These are phyloP conservation scores for Debaryomyces coudertii DNA, from an alignment of 1,139 yeast species.

Conservation along the genomic window DNA sequence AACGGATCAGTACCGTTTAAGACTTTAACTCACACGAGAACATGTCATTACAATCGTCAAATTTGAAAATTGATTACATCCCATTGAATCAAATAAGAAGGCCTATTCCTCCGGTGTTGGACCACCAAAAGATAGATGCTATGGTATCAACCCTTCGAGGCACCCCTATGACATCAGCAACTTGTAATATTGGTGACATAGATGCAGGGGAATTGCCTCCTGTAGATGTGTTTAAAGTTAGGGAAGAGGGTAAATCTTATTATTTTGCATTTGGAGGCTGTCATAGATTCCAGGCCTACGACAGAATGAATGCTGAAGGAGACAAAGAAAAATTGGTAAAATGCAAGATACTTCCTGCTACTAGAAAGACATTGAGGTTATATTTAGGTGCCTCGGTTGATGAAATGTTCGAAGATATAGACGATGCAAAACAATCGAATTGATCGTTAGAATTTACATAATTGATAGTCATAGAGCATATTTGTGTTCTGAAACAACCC, in stretches of 20 bases:
- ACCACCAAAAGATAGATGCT: constrained; percentile 68
- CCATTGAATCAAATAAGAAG: constrained; percentile 69
- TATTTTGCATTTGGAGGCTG: constrained; percentile 89
- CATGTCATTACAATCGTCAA: constrained; percentile 44
- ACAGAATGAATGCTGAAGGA: constrained; percentile 33
- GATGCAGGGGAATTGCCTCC: constrained; percentile 73
- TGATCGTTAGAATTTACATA: neutral
- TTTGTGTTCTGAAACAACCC: no score
- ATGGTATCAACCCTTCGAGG: constrained; percentile 79
- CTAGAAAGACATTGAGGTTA: constrained; percentile 59
- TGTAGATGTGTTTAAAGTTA: constrained; percentile 69
- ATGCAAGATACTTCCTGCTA: constrained; percentile 69
- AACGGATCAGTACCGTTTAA: neutral
- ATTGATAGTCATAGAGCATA: no score
- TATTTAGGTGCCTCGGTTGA: constrained; percentile 72
- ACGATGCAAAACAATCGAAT: constrained; percentile 8
- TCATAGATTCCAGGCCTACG: constrained; percentile 81
- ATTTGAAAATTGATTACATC: constrained; percentile 53
- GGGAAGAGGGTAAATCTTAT: constrained; percentile 60
- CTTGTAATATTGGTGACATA: constrained; percentile 59
- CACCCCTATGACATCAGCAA: constrained; percentile 61
- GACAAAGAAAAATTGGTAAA: constrained; percentile 54
- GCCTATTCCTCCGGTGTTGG: constrained; percentile 85
- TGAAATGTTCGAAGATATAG: constrained; percentile 43
- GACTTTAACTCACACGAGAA: neutral